Base-by-base conservation (phyloP, 2,329 filamentous ascomycete species). In the Chaetothyriales sp. region DNA sequence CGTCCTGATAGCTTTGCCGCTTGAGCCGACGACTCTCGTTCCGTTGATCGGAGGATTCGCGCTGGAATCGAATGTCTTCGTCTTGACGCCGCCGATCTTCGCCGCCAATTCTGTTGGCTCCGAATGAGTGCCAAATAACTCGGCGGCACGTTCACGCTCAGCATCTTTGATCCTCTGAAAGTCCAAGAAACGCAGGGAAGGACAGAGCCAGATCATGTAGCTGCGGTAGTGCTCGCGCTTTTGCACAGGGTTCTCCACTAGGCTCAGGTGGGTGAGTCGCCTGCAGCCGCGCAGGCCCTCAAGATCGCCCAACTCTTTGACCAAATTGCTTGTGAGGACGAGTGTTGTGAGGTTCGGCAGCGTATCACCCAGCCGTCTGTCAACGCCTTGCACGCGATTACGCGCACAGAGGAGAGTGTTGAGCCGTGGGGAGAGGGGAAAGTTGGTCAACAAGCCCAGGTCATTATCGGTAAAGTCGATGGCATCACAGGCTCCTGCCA, bases 401-500 rank as follows among this genome's bases (percentile, higher is more conserved):
- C 88, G 82, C 49, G 88, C 88, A 50, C 95, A 79, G 46, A 98
- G 80, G 43, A 98, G 78, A 18, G 87, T 94, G 60, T 80, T 84
- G 62, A 96, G 75, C 60, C 92, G 84, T 45, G 87, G 89, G 51
- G 85, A 90, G 48, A 94, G 80, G 2, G 92, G 92, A 66, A 98
- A 95, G 72, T 95, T 95, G 58, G 82, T 83, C 57, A 98, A 78
- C 47, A 83, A 75, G 61, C 86, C 80, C 63, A 98, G 90, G 69
- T 95, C 89, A 69, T 98, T 98, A 75, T 98, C 92, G 68, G 92
- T 96, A 63, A 98, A 83, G 72, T 98, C 92, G 75, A 98, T 93
- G 59, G 86, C 82, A 73, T 96, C 92, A 47, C 59, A 77, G 93
- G 88, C 62, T 89, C 86, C 86, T 62, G 92, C 90, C 65, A 88